A percentile compares a stretch with the other conserved stretches of the same genome.
These are phyloP conservation scores for Colletotrichum euphorbiae DNA, from an alignment of 2,329 filamentous ascomycete genomes.

Conservation along the genomic window DNA sequence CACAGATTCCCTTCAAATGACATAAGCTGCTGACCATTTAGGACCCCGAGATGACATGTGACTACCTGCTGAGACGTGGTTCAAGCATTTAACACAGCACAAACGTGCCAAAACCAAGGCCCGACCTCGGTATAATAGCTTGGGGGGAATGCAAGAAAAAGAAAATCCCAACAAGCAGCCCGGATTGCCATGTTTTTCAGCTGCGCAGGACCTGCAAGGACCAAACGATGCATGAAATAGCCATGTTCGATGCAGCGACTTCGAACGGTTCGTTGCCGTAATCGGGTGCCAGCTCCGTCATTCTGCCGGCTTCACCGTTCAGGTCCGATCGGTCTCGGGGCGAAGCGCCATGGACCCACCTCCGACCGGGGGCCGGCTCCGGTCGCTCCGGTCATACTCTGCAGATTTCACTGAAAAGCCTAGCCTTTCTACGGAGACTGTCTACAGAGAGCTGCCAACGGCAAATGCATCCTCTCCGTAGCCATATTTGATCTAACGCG, in stretches of 20 bases:
- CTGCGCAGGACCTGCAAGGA: neutral
- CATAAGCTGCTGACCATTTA: slow-evolving; percentile 11
- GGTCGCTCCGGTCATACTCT: neutral
- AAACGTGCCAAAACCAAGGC: neutral
- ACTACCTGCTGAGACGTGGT: neutral
- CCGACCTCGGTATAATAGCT: too few relatives aligned
- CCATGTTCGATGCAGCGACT: neutral
- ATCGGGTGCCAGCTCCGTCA: neutral
- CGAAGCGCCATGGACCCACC: neutral
- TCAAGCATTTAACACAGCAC: neutral
- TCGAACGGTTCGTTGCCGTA: neutral
- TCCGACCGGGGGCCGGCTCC: neutral
- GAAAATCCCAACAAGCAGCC: neutral
- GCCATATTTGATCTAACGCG: too few relatives aligned
- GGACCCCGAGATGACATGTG: slow-evolving; percentile 14
- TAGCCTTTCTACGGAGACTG: too few relatives aligned
- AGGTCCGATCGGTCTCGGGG: neutral
- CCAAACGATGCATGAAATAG: neutral
- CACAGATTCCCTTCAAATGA: slow-evolving; percentile 13
- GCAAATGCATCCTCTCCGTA: too few relatives aligned
- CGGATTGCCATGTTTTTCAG: neutral
- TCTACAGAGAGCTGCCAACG: too few relatives aligned
- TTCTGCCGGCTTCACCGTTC: neutral
- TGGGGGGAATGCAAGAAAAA: neutral
- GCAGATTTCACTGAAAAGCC: too few relatives aligned